These are phyloP conservation scores for Mycena indigotica DNA, from an alignment of 768 basidiomycete species.

Conservation along the genomic window DNA sequence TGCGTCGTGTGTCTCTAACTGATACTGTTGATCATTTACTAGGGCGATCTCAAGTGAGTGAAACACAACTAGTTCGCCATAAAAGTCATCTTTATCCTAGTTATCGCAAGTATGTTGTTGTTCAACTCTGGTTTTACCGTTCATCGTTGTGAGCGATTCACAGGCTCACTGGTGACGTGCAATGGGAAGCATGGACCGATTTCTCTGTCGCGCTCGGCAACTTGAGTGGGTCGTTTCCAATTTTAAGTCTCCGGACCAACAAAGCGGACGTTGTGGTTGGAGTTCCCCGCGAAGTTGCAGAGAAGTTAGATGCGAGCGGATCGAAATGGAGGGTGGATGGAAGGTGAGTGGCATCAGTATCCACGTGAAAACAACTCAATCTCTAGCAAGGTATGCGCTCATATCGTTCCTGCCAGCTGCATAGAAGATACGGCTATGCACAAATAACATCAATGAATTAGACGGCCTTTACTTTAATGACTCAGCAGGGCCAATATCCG, in stretches of 20 bases:
- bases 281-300: conserved; percentile 66
- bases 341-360: conserved; percentile 49
- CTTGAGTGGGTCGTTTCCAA: conserved; percentile 73
- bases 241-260: conserved; percentile 87
- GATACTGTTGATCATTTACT: not conserved
- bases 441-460: too few relatives aligned
- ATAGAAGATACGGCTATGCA: not conserved
- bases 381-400: conserved; percentile 43
- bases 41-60: conserved; percentile 92
- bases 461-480: conserved; percentile 9
- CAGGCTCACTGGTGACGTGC: conserved; percentile 86
- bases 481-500: conserved; percentile 68
- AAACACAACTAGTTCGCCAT: conserved; percentile 3
- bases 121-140: not conserved
- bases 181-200: conserved; percentile 82
- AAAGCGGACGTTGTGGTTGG: conserved; percentile 96
- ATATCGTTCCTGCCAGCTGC: conserved; percentile 5
- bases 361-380: not conserved
- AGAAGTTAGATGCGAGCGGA: conserved; percentile 62
- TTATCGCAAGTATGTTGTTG: conserved; percentile 74
- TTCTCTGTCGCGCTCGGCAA: conserved; percentile 79
- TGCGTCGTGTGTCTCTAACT: not conserved
- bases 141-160: not conserved
- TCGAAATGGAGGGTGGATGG: conserved; percentile 82
- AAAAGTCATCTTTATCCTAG: conserved; percentile 41